phyloP scores from a whole-genome alignment of 805 yeast genomes.

The Starmera caribaea region DNA sequence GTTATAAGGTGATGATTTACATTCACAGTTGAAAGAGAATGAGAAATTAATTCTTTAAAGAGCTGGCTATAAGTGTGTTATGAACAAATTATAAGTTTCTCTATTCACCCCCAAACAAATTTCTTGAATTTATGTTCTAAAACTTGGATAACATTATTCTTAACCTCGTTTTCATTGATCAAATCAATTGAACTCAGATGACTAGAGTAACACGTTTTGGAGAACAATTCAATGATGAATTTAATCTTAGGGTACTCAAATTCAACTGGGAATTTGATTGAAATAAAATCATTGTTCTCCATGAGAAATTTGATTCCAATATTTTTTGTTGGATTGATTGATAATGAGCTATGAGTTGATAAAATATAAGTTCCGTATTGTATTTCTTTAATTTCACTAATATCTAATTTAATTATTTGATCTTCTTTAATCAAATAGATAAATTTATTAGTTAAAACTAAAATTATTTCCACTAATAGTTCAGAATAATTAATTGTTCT shows the following conservation, averaged over 20 bases:
- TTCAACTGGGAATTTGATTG: constrained; percentile 16
- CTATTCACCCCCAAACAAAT: constrained; percentile 26
- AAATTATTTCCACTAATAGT: constrained; percentile 3
- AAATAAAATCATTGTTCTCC: constrained; percentile 4
- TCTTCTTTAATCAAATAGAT: constrained; percentile 15
- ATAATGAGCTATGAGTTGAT: constrained; percentile 9
- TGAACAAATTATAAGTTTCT: too few species aligned
- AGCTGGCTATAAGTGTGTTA: too few species aligned
- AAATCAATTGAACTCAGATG: constrained; percentile 21
- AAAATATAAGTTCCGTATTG: constrained; percentile 22
- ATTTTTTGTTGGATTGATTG: constrained; percentile 22
- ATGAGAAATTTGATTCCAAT: constrained; percentile 20
- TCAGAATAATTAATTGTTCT: neutral
- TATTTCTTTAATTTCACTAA: constrained; percentile 12
- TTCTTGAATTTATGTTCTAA: constrained; percentile 27
- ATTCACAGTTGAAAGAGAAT: too few species aligned
- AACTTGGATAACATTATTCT: constrained; percentile 22
- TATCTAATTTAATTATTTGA: constrained; percentile 13
- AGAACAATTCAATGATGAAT: constrained; percentile 13
- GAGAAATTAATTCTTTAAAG: too few species aligned
- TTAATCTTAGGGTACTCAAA: constrained; percentile 17
- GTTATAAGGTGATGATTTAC: too few species aligned
- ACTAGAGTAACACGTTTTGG: constrained; percentile 15
- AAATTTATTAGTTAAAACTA: constrained; percentile 13
- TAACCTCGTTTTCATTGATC: constrained; percentile 26